Conservation (phyloP, 805 yeast species). For the Scheffersomyces ergatensis region DNA sequence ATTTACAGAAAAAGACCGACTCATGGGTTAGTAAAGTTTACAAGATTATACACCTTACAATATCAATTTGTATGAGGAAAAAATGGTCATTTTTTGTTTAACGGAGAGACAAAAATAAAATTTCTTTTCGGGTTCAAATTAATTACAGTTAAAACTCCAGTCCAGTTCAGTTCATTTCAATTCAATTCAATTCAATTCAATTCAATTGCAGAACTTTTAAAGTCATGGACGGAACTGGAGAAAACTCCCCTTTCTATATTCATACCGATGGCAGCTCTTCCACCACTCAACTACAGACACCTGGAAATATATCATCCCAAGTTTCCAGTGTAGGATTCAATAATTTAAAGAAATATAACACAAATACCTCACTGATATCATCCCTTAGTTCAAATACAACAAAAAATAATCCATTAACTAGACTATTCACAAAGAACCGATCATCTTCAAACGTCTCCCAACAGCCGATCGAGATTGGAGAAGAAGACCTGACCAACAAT, state of each 20-base stretch:
- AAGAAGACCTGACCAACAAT: constrained; percentile 3
- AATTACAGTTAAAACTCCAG: no score
- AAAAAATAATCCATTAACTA: constrained; percentile 25
- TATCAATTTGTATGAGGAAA: no score
- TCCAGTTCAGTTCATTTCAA: no score
- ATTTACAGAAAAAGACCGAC: no score
- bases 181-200: no score
- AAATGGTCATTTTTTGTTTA: no score
- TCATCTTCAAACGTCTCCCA: constrained; percentile 16
- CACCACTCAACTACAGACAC: not conserved
- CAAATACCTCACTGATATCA: constrained; percentile 25
- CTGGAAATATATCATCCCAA: constrained; percentile 10
- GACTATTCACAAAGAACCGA: constrained; percentile 29
- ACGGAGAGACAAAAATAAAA: no score
- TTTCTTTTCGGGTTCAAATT: no score
- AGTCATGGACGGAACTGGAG: not conserved
- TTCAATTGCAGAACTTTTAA: no score
- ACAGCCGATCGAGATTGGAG: constrained; percentile 6
- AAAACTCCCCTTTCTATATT: not conserved
- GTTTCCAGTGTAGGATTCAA: constrained; percentile 30
- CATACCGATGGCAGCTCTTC: constrained; percentile 5
- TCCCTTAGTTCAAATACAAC: constrained; percentile 16
- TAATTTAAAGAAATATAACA: constrained; percentile 26
- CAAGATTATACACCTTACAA: no score
- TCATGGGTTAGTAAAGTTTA: no score